phyloP scores from a whole-genome alignment of 1,284 basidiomycete genomes.

The Tilletia indica region DNA sequence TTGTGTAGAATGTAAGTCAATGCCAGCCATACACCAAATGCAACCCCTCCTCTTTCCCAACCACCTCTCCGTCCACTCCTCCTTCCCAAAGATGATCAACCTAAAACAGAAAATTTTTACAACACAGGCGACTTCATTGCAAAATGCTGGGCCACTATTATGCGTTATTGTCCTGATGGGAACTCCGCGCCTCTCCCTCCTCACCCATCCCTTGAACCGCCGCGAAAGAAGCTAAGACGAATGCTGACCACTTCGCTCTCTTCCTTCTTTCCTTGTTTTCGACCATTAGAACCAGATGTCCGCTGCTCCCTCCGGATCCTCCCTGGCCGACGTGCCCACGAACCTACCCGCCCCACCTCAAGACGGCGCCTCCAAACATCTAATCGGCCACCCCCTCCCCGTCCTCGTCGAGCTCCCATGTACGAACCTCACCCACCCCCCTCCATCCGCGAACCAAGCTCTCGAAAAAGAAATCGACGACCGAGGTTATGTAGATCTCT shows the following conservation, averaged over 20 bases:
- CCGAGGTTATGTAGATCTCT: conserved; percentile 40
- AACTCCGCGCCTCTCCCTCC: background rate
- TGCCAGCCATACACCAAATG: background rate
- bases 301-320: conserved; percentile 16
- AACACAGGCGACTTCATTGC: conserved; percentile 10
- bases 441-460: background rate
- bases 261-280: conserved; percentile 7
- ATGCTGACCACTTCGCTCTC: background rate
- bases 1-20: too few relatives aligned
- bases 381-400: conserved; percentile 49
- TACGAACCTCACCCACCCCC: conserved; percentile 22
- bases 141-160: conserved; percentile 10
- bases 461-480: background rate
- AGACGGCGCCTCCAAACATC: conserved; percentile 41
- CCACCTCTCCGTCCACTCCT: background rate
- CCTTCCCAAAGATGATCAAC: background rate
- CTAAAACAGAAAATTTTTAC: background rate
- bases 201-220: background rate
- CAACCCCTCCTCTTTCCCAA: background rate
- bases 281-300: background rate
- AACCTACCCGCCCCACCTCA: conserved; percentile 3
- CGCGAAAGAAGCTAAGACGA: background rate
- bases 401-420: conserved; percentile 36
- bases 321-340: conserved; percentile 16
- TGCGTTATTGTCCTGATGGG: conserved; percentile 17